Base-by-base conservation (phyloP, 169 alveolate species). In the Cryptosporidium baileyi region DNA sequence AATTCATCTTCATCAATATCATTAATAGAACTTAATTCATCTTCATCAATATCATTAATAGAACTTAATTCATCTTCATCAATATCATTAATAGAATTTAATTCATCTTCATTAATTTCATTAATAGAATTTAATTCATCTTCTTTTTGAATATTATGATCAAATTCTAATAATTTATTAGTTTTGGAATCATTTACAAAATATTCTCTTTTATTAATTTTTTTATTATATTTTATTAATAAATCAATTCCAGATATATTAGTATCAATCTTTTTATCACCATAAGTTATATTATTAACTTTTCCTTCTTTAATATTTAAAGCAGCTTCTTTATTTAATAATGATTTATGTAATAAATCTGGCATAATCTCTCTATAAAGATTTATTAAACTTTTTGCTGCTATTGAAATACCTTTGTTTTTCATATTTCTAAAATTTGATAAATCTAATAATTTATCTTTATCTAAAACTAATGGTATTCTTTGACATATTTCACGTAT, bases 331-430 rank as follows among this genome's bases (percentile, higher is more conserved):
- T 82, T 80, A 19, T 95, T 95, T 47, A 94, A 44, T 13, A 89
- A 85, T 19, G 92, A 91, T 63, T 93, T 93, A 51, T 91, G 94
- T 5, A 94, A 88, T 62, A 94, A 22, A 28, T 82, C 89, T 19
- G 96, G 97, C 47, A 89, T 91, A 19, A 91, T 79, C 59, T 94
- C 96, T 63, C 95, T 90, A 82, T 90, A 95, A 28, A 94, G 80
- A 67, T 95, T 95, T 3, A 95, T 89, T 17, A 94, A 89, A 13
- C 95, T 74, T 60, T 91, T 91, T 6, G 96, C 95, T 36, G 97
- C 96, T 61, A 89, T 90, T 19, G 95, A 81, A 1, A 95, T 97
- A 22, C 96, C 91, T 54, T 93, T 92, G 61, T 94, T 94, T 62
- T 91, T 92, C 88, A 91, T 91, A 15, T 80, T 80, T 44, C 92